Evolutionary conservation across 768 basidiomycete genomes (phyloP).

Genomic region (Russula olivacea): DNA sequence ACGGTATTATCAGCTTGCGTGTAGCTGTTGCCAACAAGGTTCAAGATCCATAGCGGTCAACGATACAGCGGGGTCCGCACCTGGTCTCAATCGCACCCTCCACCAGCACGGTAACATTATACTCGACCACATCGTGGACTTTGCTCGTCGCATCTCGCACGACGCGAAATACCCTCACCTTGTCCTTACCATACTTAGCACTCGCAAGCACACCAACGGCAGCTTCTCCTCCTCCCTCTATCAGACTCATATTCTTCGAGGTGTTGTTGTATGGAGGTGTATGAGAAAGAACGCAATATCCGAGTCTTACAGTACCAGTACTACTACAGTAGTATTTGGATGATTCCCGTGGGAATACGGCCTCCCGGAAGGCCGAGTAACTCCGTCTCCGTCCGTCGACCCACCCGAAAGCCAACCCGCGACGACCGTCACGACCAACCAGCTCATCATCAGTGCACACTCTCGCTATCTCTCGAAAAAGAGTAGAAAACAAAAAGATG

Average conservation of each 20-base stretch:
- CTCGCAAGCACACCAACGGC: conserved; percentile 32
- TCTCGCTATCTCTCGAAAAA: not conserved
- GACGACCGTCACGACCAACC: not conserved
- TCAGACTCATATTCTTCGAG: not conserved
- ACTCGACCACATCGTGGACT: conserved; percentile 75
- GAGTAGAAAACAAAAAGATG: not conserved
- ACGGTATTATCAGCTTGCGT: conserved; percentile 84
- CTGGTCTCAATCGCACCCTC: conserved; percentile 80
- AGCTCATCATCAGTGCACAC: not conserved
- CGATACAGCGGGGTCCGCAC: conserved; percentile 34
- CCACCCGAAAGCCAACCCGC: not conserved
- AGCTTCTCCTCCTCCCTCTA: not conserved
- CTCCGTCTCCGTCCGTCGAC: not conserved
- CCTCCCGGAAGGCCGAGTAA: not conserved
- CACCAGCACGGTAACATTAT: conserved; percentile 71
- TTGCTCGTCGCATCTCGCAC: conserved; percentile 51
- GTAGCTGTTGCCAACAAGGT: conserved; percentile 45
- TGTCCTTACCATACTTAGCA: conserved; percentile 84
- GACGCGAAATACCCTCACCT: conserved; percentile 79
- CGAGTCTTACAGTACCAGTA: no score
- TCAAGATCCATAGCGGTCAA: not conserved
- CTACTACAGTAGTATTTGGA: no score
- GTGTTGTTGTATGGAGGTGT: not conserved
- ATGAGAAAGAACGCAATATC: not conserved
- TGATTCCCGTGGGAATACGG: conserved; percentile 3